Base-by-base conservation (phyloP, 331 rosid species). In the Rosa hybrid region DNA sequence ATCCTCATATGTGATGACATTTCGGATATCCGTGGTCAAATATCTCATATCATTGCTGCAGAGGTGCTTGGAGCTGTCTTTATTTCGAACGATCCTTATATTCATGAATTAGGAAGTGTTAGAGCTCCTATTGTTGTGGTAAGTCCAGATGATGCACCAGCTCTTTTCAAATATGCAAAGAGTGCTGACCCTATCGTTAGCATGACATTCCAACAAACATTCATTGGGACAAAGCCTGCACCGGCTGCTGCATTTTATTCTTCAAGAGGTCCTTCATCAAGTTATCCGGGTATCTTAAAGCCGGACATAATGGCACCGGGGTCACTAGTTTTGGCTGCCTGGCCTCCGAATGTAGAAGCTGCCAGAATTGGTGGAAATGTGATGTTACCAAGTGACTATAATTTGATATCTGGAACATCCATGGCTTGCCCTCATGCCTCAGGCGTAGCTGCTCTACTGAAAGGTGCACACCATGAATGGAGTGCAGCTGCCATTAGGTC, bases 371-470 rank as follows among this genome's bases (percentile, higher is more conserved):
- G 27, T 25, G 1, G 27, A 25, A 87, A 81, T n/a, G 82, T 86
- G 30, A 6, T 23, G 18, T 27, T 89, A 3, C 11, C 85, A 2
- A 87, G 72, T 25, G 77, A 63, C 4, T 89, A 77, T 79, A 77
- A 54, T 42, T 4, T 91, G 6, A 10, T 89, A 4, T 79, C 92
- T 1, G 91, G 94, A 18, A 91, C 97, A 13, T 90, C 97, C 23
- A 88, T 88, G 92, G 74, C 94, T 1, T 83, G 86, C 17, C 92
- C 96, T 49, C 94, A 88, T 69, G 90, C 45, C 8, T 86, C 93
- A 2, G 93, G 92, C 2, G 81, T 88, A 1, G 96, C 65, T 4
- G 96, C 90, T 0, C 78, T 88, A 7, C 14, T 86, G 1, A 91
- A 89, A 72, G 78, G 78, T 1, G 83, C 86, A 57, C 90, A 89